Base-by-base conservation (phyloP, 768 basidiomycete species). In the Russula virescens region DNA sequence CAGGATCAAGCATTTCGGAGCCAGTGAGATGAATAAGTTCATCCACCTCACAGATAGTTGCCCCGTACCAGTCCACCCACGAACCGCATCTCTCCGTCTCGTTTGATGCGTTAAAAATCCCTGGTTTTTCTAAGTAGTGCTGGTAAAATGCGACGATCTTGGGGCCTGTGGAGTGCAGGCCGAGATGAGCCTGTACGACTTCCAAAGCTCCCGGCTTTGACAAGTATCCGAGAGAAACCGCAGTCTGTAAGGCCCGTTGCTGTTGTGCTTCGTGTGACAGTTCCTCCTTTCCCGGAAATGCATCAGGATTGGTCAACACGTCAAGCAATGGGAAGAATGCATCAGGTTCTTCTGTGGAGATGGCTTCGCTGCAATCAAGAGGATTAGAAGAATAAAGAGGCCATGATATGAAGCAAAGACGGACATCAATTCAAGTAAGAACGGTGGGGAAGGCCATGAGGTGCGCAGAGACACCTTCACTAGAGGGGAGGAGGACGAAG, bases 21-120 rank as follows among this genome's bases (percentile, higher is more conserved):
- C 80, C 79, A 28, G 77, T 82, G 23, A 91, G 74, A 42, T 76
- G 79, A 23, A 76, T 75, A 54, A 91, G 76, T 5, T 75, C 80
- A 65, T 87, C 80, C 18, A 81, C 78, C 65, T 88, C 84, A 69
- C 91, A 94, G 1, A 88, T 80, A 28, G 83, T 77, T 53, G 81
- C 72, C 1, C 91, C 90, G 69, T 91, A 88, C 91, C 89, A 91
- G 60, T 89, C 89, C 13, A 90, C 87, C 91, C 87, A 94, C 14
- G 87, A 86, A 2, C 80, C 84, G 68, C 86, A 89, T 6, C 73
- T 69, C 9, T 70, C 71, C 13, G 71, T 73, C 40, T 69, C 62
- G 31, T 19, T 51, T 49, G 35, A 64, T n/a, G 63, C 68, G 40
- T 74, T 70, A 66, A 74, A 64, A 74, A 69, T 45, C 31, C 40